These are phyloP conservation scores for Aphanomyces euteiches DNA, from an alignment of 352 stramenopile genomes.

Conservation along the genomic window DNA sequence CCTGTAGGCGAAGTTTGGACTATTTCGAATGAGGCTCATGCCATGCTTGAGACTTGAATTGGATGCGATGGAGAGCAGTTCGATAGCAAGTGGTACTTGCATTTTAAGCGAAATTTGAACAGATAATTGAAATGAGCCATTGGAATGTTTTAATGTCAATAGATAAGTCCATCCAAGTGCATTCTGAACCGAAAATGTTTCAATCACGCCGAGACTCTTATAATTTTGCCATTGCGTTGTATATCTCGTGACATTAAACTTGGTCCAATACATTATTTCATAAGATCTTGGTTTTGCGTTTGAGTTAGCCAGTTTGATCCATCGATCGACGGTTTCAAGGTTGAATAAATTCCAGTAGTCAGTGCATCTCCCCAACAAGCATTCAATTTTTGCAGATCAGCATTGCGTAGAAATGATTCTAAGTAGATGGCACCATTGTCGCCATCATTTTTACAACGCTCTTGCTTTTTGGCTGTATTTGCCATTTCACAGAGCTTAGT, in stretches of 20 bases:
- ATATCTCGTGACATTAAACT: too few relatives aligned
- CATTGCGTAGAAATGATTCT: constrained; percentile 2
- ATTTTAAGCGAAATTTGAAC: constrained; percentile 20
- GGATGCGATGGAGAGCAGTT: constrained; percentile 5
- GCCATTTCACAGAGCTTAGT: constrained; percentile 10
- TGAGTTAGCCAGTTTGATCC: not conserved
- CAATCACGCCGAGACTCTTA: too few relatives aligned
- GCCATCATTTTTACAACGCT: not conserved
- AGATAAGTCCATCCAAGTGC: not conserved
- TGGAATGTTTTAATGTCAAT: constrained; percentile 19
- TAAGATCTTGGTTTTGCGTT: not conserved
- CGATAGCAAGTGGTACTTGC: constrained; percentile 6
- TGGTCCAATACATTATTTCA: constrained; percentile 18
- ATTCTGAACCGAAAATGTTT: not conserved
- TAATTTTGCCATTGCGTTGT: too few relatives aligned
- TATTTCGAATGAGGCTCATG: not conserved
- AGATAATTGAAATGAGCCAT: constrained; percentile 6
- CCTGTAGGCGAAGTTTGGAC: constrained; percentile 4
- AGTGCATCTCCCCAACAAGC: constrained; percentile 7
- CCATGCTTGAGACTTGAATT: not conserved
- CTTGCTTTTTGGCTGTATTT: not conserved
- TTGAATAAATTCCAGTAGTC: not conserved
- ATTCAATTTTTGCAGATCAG: not conserved
- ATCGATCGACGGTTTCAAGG: not conserved
- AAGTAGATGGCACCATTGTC: constrained; percentile 21